phyloP scores from a whole-genome alignment of 805 yeast species.

The Ogataea sp. region DNA sequence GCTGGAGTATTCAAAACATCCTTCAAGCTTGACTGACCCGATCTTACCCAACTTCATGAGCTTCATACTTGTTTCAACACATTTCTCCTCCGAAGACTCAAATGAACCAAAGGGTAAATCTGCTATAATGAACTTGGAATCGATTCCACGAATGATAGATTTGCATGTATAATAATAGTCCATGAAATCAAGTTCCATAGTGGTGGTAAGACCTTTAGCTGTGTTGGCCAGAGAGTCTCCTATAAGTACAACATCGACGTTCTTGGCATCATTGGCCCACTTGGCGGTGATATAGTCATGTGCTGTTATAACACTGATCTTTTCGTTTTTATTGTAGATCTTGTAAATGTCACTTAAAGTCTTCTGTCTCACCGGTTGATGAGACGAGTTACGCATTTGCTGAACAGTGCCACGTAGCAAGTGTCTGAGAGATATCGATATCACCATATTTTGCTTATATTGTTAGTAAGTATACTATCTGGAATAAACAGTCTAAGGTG shows the following conservation, averaged over 20 bases:
- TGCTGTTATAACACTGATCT: constrained; percentile 54
- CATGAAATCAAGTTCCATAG: constrained; percentile 69
- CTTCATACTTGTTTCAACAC: constrained; percentile 47
- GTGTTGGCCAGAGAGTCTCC: constrained; percentile 97
- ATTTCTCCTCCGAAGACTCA: constrained; percentile 57
- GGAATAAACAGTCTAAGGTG: too few relatives aligned
- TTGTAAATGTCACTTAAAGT: constrained; percentile 16
- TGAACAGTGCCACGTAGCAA: too few relatives aligned
- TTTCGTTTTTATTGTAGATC: constrained; percentile 10
- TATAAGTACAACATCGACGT: constrained; percentile 61
- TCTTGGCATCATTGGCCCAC: constrained; percentile 50
- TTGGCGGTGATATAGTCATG: constrained; percentile 69
- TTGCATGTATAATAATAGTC: constrained; percentile 71
- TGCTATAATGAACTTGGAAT: constrained; percentile 60
- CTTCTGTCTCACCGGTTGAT: constrained; percentile 10
- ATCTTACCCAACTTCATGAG: constrained; percentile 51
- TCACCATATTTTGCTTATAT: too few relatives aligned
- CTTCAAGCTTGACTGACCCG: constrained; percentile 81
- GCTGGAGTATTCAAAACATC: constrained; percentile 51
- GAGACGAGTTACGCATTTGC: too few relatives aligned
- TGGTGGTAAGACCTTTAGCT: constrained; percentile 69
- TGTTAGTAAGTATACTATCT: too few relatives aligned
- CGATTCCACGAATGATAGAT: constrained; percentile 69
- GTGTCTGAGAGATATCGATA: too few relatives aligned
- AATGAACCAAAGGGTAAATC: constrained; percentile 89